phyloP scores from a whole-genome alignment of 1,284 basidiomycete genomes.

The Agroathelia rolfsii region DNA sequence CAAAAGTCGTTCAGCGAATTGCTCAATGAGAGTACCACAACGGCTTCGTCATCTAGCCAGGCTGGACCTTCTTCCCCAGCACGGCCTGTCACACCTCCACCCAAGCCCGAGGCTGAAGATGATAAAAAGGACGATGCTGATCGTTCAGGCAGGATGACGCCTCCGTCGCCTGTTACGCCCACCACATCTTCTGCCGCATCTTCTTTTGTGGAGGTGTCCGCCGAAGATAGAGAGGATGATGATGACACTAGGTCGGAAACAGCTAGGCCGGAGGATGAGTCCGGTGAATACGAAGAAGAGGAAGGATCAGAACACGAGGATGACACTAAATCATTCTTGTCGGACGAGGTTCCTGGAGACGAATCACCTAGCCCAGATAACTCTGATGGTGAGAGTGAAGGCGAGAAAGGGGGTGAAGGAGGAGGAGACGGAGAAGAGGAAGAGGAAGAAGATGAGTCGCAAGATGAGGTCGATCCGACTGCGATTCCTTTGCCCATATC shows the following conservation, averaged over 20 bases:
- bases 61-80: constrained; percentile 9
- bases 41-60: constrained; percentile 7
- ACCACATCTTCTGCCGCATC: constrained; percentile 16
- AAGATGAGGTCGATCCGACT: constrained; percentile 17
- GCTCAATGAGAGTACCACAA: constrained; percentile 2
- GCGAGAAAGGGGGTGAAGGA: constrained; percentile 17
- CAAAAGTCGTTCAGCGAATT: constrained; percentile 6
- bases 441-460: constrained; percentile 23
- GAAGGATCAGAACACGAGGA: constrained; percentile 19
- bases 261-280: constrained; percentile 16
- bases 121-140: constrained; percentile 25
- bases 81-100: constrained; percentile 8
- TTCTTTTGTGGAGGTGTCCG: constrained; percentile 23
- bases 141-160: no score
- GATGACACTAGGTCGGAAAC: constrained; percentile 14
- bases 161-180: constrained; percentile 12
- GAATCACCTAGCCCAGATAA: constrained; percentile 11
- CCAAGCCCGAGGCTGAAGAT: constrained; percentile 9
- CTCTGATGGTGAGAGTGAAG: constrained; percentile 12
- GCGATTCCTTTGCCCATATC: constrained; percentile 25
- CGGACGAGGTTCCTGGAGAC: constrained; percentile 17
- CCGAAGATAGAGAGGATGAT: constrained; percentile 16
- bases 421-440: constrained; percentile 20
- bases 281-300: constrained; percentile 17
- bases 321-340: constrained; percentile 20